These are phyloP conservation scores for Globisporangium cylindrosporum DNA, from an alignment of 352 stramenopile genomes.

Conservation along the genomic window DNA sequence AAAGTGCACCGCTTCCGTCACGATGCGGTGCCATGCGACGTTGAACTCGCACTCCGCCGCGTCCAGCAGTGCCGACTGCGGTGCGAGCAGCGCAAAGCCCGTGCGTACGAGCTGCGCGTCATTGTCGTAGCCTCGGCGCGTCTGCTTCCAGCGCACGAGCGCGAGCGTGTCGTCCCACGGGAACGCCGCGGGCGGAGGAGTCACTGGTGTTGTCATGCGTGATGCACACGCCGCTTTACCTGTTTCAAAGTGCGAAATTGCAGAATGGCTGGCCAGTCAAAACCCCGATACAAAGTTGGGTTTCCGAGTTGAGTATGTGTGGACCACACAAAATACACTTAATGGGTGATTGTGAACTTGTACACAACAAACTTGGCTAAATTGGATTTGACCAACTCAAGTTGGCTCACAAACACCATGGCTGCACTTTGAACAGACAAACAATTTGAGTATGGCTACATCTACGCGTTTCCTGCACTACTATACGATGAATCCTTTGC, in stretches of 20 bases:
- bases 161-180: conserved; percentile 47
- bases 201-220: not conserved
- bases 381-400: too few relatives aligned
- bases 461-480: not conserved
- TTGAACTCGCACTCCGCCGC: conserved; percentile 47
- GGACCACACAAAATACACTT: not conserved
- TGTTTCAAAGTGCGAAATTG: not conserved
- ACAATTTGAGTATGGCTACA: not conserved
- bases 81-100: conserved; percentile 31
- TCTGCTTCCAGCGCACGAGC: conserved; percentile 67
- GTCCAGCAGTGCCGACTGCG: conserved; percentile 21
- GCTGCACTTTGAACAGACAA: not conserved
- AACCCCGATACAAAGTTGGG: not conserved
- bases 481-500: not conserved
- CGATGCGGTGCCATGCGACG: conserved; percentile 54
- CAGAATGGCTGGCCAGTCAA: conserved; percentile 6
- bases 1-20: conserved; percentile 63
- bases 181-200: not conserved
- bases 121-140: conserved; percentile 47
- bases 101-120: conserved; percentile 42
- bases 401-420: not conserved
- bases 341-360: not conserved
- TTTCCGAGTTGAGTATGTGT: not conserved
- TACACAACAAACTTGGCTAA: not conserved
- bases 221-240: not conserved